phyloP scores from a whole-genome alignment of 441 rosid species.

The Pelargonium citronellum region DNA sequence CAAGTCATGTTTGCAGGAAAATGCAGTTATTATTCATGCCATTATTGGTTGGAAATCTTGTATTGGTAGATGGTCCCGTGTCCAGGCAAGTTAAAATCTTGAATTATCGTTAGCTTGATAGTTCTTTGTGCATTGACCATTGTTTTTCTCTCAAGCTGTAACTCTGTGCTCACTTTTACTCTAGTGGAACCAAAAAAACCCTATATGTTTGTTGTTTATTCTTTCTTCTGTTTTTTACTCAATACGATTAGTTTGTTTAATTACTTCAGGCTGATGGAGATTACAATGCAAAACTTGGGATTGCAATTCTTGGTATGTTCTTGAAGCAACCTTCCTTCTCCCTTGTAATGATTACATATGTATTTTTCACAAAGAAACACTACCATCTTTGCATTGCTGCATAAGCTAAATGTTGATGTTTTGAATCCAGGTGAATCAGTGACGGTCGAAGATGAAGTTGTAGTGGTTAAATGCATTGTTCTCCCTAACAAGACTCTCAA shows the following conservation, averaged over 20 bases:
- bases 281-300: constrained; percentile 62
- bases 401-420: constrained; percentile 8
- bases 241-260: constrained; percentile 13
- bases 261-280: constrained; percentile 67
- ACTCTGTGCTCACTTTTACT: too few relatives aligned
- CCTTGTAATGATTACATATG: not conserved
- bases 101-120: not conserved
- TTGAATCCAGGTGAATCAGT: constrained; percentile 57
- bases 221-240: not conserved
- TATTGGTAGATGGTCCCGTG: constrained; percentile 68
- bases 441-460: constrained; percentile 66
- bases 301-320: constrained; percentile 57
- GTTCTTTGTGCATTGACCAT: too few relatives aligned
- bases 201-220: not conserved
- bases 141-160: too few relatives aligned
- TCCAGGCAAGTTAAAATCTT: constrained; percentile 46
- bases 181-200: too few relatives aligned
- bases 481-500: constrained; percentile 61
- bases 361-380: too few relatives aligned
- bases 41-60: constrained; percentile 78
- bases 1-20: constrained; percentile 39
- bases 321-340: not conserved
- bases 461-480: constrained; percentile 61
- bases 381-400: not conserved
- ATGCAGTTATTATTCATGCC: constrained; percentile 63